Evolutionary conservation across 2,329 filamentous ascomycete species (phyloP).

Genomic region (Phialophora macrospora): DNA sequence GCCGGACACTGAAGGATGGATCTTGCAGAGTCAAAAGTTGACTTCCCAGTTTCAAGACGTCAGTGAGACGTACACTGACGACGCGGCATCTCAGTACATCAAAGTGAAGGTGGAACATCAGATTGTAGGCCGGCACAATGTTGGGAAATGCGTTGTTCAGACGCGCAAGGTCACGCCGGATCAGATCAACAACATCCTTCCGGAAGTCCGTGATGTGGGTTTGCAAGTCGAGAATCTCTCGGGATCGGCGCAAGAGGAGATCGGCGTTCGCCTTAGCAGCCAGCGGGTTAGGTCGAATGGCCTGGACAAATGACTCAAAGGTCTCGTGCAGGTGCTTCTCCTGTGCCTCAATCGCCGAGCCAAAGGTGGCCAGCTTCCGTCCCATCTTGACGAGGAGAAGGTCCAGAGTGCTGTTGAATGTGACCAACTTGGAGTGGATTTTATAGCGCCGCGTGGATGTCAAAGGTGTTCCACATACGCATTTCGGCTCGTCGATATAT

Average conservation of each 20-base stretch:
- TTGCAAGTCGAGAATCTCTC: conserved; percentile 36
- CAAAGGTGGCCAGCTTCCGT: conserved; percentile 32
- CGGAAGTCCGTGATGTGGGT: conserved; percentile 32
- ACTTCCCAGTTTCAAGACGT: conserved; percentile 34
- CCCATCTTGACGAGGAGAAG: conserved; percentile 38
- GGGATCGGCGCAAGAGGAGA: conserved; percentile 36
- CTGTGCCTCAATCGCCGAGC: conserved; percentile 30
- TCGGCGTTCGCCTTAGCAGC: conserved; percentile 36
- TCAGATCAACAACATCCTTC: conserved; percentile 33
- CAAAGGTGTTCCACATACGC: conserved; percentile 34
- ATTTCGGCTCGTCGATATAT: conserved; percentile 27
- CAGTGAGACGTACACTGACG: conserved; percentile 34
- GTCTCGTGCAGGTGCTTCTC: conserved; percentile 30
- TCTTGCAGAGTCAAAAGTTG: conserved; percentile 33
- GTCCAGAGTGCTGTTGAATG: conserved; percentile 33
- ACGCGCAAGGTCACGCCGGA: conserved; percentile 32
- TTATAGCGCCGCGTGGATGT: conserved; percentile 35
- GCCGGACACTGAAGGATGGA: conserved; percentile 36
- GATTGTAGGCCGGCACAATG: conserved; percentile 38
- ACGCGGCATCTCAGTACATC: conserved; percentile 38
- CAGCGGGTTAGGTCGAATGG: conserved; percentile 40
- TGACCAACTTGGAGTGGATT: conserved; percentile 28
- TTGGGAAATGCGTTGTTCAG: conserved; percentile 35
- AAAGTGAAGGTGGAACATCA: conserved; percentile 39
- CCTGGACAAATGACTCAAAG: conserved; percentile 32